Evolutionary conservation across 441 rosid genomes (phyloP), one percentile per base, ranked within the genome.

Genomic region (Gossypium davidsonii): DNA sequence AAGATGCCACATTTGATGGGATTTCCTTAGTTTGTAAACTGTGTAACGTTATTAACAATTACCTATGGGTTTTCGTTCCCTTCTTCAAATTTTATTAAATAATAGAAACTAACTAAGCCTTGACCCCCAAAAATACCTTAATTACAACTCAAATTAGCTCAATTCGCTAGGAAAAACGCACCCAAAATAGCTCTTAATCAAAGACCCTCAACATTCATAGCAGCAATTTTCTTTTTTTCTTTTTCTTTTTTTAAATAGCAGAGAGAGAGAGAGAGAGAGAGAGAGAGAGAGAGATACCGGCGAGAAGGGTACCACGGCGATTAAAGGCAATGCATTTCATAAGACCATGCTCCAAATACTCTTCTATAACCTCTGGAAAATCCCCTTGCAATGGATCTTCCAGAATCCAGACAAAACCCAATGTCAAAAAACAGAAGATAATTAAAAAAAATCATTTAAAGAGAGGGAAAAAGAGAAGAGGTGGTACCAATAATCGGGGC

Each of bases 331-430:
- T 84, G 63, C 99, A 95, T 72, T 95, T 95, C 88, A 89, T 93
- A 74, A 90, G 82, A 6, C 98, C 99, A 84, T 95, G 92, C 61
- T 95, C 96, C 85, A 95, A 75, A 79, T 85, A 95, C 84, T 95
- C 99, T 85, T 95, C 97, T 71, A 95, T 93, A 71, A 93, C 98
- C 79, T 93, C 98, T 4, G 98, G 98, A 70, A 95, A 95, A 84
- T 92, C 99, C 78, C 99, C 99, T 86, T 95, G 99, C 82, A 95
- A 60, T 21, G 99, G 98, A 88, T 92, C 98, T 95, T 82, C 20
- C 57, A 67, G 48, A 14, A 37, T 82, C 20, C 57, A 67, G 52
- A 14, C 28, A 3, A 48, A 14, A 57, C 0, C 39, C 28, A 46
- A 12, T 49, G 51, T 63, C 4, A 70, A 11, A 66, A 58, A 20